Evolutionary conservation across 139 green algal genomes (phyloP).

Genomic region (Chlamydomonas incerta): DNA sequence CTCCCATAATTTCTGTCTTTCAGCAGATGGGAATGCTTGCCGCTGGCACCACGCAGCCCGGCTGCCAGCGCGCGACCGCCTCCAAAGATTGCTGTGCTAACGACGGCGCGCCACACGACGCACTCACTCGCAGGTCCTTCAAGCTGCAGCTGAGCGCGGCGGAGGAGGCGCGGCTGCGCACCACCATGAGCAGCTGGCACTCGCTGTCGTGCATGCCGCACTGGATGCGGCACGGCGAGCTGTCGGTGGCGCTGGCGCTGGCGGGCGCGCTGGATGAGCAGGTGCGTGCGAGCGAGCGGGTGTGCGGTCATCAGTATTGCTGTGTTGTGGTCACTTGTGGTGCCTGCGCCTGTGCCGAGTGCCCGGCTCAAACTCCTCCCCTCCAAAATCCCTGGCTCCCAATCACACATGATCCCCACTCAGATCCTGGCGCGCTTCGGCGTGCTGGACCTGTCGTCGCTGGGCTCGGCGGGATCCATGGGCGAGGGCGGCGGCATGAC

Average conservation of each 20-base stretch:
- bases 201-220: not conserved
- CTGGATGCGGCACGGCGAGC: conserved; percentile 8
- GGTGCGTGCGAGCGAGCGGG: not conserved
- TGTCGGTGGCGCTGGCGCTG: not conserved
- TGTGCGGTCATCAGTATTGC: too few relatives aligned
- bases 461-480: not conserved
- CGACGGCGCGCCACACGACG: too few relatives aligned
- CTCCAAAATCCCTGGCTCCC: too few relatives aligned
- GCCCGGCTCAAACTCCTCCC: too few relatives aligned
- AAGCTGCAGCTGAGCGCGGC: conserved; percentile 6
- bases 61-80: too few relatives aligned
- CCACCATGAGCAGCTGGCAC: not conserved
- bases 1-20: too few relatives aligned
- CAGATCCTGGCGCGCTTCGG: not conserved
- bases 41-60: too few relatives aligned
- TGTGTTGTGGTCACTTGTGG: too few relatives aligned
- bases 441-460: not conserved
- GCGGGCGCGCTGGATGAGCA: not conserved
- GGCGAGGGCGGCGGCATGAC: not conserved
- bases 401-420: too few relatives aligned
- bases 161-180: not conserved
- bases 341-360: too few relatives aligned
- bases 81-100: too few relatives aligned
- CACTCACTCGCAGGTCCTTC: not conserved
- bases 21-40: too few relatives aligned